Evolutionary conservation across 2,329 filamentous ascomycete genomes (phyloP).

Genomic region (Furcasterigmium furcatum): DNA sequence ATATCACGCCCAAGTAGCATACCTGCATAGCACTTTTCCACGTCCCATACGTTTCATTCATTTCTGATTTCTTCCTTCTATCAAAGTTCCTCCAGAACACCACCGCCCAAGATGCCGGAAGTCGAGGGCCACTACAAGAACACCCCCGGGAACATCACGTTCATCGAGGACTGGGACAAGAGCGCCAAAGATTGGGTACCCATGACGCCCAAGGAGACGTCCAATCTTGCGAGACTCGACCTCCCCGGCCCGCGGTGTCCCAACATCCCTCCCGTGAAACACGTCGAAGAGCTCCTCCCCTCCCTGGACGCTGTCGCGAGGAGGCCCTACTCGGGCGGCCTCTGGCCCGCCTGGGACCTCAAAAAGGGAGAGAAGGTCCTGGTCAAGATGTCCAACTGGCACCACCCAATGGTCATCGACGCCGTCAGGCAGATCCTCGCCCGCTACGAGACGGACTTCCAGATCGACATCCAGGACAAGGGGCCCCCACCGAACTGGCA

Average conservation of each 20-base stretch:
- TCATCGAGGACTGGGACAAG: neutral
- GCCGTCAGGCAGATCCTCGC: neutral
- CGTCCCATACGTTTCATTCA: too few species aligned
- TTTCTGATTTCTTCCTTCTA: too few species aligned
- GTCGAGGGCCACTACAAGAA: constrained; percentile 1
- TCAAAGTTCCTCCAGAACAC: too few species aligned
- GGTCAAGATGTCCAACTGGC: constrained; percentile 3
- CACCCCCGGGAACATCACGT: neutral
- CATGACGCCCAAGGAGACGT: neutral
- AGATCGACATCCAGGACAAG: constrained; percentile 1
- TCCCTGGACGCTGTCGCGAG: neutral
- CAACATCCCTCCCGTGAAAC: neutral
- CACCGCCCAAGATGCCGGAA: constrained; percentile 1
- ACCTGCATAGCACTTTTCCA: too few species aligned
- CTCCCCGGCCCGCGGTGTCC: neutral
- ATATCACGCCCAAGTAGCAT: too few species aligned
- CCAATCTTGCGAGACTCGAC: neutral
- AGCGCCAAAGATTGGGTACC: neutral
- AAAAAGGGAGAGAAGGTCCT: constrained; percentile 2
- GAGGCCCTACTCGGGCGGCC: neutral
- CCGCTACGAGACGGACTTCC: constrained; percentile 2
- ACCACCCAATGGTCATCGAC: constrained; percentile 2
- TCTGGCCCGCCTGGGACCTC: constrained; percentile 2
- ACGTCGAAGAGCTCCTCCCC: neutral
- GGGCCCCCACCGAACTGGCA: constrained; percentile 1